phyloP scores from a whole-genome alignment of 495 filamentous ascomycete species.

The Aspergillus conjunctus region DNA sequence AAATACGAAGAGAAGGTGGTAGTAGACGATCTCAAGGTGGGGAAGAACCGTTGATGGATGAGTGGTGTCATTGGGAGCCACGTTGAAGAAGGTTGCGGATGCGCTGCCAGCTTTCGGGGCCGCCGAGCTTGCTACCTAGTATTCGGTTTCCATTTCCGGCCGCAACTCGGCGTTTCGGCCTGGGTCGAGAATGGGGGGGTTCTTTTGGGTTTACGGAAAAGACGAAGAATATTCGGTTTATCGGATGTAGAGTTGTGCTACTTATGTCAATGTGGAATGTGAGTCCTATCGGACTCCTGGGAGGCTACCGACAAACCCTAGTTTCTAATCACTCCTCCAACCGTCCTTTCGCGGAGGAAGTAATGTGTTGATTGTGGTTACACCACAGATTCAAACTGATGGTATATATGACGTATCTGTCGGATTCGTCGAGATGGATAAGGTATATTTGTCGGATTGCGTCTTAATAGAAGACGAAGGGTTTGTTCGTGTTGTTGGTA shows the following conservation, averaged over 20 bases:
- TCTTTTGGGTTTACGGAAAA: neutral
- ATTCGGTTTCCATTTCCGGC: constrained; percentile 4
- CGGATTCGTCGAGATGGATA: too few relatives aligned
- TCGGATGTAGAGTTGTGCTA: neutral
- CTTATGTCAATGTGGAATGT: too few relatives aligned
- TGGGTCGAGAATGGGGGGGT: neutral
- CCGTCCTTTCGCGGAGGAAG: too few relatives aligned
- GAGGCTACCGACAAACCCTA: neutral
- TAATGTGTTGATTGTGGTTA: too few relatives aligned
- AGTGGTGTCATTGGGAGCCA: neutral
- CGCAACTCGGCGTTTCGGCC: neutral
- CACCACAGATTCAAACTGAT: too few relatives aligned
- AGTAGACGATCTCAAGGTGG: neutral
- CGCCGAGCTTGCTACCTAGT: too few relatives aligned
- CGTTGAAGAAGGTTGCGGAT: neutral
- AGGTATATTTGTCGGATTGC: constrained; percentile 23
- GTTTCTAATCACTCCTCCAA: constrained; percentile 22
- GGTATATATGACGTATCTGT: constrained; percentile 24
- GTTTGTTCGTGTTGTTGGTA: too few relatives aligned
- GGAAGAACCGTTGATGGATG: neutral
- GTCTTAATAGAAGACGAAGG: too few relatives aligned
- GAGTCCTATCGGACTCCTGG: neutral
- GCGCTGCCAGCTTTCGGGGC: neutral
- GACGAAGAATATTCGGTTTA: neutral
- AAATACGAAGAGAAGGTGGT: neutral